Evolutionary conservation across 192 early-diverging fungal genomes (phyloP), one percentile per base, ranked within the genome.

Genomic region (Podochytrium sp.): DNA sequence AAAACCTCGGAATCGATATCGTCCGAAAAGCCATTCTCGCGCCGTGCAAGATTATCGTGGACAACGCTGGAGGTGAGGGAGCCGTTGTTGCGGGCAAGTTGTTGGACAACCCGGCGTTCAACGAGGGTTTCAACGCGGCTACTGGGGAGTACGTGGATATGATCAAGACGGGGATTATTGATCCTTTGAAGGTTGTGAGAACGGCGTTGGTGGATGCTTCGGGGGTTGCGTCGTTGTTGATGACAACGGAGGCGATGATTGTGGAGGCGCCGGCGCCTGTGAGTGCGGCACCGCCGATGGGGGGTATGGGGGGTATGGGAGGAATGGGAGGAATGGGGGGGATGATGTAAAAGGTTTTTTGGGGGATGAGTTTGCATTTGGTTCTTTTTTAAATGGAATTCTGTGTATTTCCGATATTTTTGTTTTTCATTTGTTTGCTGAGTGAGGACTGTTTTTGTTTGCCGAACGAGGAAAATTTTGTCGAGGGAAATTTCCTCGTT

Each of bases 111-210:
- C 80, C 75, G 27, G 42, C 57, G 78, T 95, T 96, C 87, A 92
- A 97, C 89, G 94, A 83, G 74, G 96, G 82, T 67, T 99, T 92
- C 77, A 94, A 99, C 82, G 96, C 98, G 50, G 84, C 93, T 50
- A 92, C 82, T 61, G 91, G 93, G 75, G 92, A 94, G 73, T 99
- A 98, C 83, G 91, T 88, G 37, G 96, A 99, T 77, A 94, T 99
- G 95, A 94, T 98, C 84, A 87, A 94, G 80, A 90, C 87, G 81
- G 98, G 98, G 75, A 95, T 99, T 73, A 90, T 99, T 42, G 98
- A 99, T 79, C 98, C 98, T 40, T 90, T 95, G 86, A 99, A 99
- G 91, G 98, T 99, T 51, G 97, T 99, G 39, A 92, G 97, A 76
- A 99, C 98, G 29, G 96, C 95, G 30, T 85, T 99, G 55, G 91